Evolutionary conservation across 1,139 yeast genomes (phyloP).

Genomic region (Yamadazyma diddensiae): DNA sequence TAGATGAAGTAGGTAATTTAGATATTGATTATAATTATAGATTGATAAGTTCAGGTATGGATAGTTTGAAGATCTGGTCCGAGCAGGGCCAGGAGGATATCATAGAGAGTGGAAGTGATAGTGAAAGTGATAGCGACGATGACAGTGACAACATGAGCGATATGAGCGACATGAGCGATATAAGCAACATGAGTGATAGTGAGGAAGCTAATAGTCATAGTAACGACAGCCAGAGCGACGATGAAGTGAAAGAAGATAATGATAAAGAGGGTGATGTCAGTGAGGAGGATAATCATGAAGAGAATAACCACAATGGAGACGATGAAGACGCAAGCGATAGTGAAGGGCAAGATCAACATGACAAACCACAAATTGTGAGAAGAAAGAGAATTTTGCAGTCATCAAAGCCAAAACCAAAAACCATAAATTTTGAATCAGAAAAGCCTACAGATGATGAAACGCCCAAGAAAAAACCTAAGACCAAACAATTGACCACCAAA

Average conservation of each 20-base stretch:
- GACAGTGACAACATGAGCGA: conserved; percentile 15
- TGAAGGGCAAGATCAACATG: conserved; percentile 5
- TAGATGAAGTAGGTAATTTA: conserved; percentile 65
- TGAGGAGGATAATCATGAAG: conserved; percentile 13
- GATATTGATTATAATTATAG: conserved; percentile 82
- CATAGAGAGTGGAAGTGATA: conserved; percentile 12
- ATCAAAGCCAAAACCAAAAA: conserved; percentile 16
- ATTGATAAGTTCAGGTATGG: conserved; percentile 81
- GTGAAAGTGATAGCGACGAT: conserved; percentile 14
- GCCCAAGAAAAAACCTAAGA: conserved; percentile 25
- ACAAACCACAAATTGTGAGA: not conserved
- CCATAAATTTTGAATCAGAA: conserved; percentile 10
- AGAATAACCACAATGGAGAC: conserved; percentile 19
- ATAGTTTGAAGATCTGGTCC: conserved; percentile 71
- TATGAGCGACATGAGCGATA: conserved; percentile 1
- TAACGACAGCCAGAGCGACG: conserved; percentile 1
- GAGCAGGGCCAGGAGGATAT: conserved; percentile 25
- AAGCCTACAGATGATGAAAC: conserved; percentile 16
- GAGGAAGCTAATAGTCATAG: conserved; percentile 6
- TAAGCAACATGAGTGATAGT: too few species aligned
- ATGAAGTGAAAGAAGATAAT: not conserved
- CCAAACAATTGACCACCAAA: conserved; percentile 41
- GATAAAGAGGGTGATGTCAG: conserved; percentile 10
- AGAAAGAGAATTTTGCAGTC: conserved; percentile 10
- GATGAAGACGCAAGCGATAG: conserved; percentile 16